These are phyloP conservation scores for Leucaena leucocephala DNA, from an alignment of 306 rosid species.

Conservation along the genomic window DNA sequence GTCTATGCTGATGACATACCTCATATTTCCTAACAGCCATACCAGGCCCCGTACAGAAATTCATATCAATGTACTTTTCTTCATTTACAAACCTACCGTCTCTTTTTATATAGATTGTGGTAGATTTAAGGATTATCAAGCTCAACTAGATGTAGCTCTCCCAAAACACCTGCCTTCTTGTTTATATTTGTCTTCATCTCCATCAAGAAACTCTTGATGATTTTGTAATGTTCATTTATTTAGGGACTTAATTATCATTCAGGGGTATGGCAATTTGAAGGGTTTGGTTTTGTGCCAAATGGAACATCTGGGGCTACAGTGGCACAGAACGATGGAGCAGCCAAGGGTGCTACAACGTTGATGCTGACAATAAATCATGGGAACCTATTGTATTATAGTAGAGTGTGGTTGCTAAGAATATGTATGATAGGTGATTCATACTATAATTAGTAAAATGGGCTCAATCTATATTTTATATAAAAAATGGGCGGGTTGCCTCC, in stretches of 20 bases:
- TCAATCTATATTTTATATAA: no score
- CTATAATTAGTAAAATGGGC: no score
- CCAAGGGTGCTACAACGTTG: conserved; percentile 36
- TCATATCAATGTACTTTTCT: conserved; percentile 35
- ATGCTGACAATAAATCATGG: conserved; percentile 48
- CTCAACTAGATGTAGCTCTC: no score
- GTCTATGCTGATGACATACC: conserved; percentile 58
- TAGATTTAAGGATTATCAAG: no score
- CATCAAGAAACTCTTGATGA: neutral
- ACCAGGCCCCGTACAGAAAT: conserved; percentile 56
- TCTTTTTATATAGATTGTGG: no score
- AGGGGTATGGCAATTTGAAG: conserved; percentile 63
- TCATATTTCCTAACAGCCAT: conserved; percentile 30
- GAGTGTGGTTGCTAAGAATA: conserved; percentile 39
- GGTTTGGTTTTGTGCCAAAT: conserved; percentile 48
- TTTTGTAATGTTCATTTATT: neutral
- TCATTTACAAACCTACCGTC: no score
- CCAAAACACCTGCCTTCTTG: neutral
- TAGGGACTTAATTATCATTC: conserved; percentile 48
- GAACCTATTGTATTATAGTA: conserved; percentile 42
- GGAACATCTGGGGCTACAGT: conserved; percentile 52
- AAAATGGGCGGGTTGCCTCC: no score
- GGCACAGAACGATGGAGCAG: conserved; percentile 57
- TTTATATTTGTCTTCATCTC: neutral
- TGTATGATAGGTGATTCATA: conserved; percentile 51